These are phyloP conservation scores for Citrullus colocynthis DNA, from an alignment of 306 rosid species.

Conservation along the genomic window DNA sequence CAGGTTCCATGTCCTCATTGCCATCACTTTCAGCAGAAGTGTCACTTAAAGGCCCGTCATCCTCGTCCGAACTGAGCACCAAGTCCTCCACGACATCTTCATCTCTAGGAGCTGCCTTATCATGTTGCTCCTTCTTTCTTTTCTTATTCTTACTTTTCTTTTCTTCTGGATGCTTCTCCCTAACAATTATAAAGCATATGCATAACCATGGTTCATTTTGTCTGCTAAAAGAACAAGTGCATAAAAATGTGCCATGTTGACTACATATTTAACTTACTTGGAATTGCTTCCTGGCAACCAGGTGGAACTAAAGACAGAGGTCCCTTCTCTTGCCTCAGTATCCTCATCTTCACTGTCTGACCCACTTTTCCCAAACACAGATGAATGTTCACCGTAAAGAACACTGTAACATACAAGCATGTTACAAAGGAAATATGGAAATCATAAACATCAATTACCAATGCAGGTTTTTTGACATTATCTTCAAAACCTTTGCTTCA, in stretches of 20 bases:
- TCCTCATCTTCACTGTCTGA: constrained; percentile 45
- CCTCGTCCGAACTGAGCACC: constrained; percentile 86
- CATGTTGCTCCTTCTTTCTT: constrained; percentile 23
- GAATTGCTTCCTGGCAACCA: constrained; percentile 78
- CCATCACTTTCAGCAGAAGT: constrained; percentile 25
- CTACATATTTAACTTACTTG: constrained; percentile 22
- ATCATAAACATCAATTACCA: background rate
- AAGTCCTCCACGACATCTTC: constrained; percentile 84
- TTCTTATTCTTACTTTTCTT: constrained; percentile 34
- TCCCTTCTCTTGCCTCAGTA: constrained; percentile 34
- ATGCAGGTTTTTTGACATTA: background rate
- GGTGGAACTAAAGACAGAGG: constrained; percentile 54
- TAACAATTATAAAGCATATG: constrained; percentile 10
- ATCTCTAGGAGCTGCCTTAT: constrained; percentile 39
- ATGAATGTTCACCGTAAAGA: constrained; percentile 59
- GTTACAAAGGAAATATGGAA: background rate
- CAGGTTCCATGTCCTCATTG: constrained; percentile 9
- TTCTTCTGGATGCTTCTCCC: constrained; percentile 35
- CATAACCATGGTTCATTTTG: background rate
- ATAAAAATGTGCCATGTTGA: background rate
- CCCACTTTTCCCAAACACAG: constrained; percentile 39
- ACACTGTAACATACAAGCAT: constrained; percentile 35
- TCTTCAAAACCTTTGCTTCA: background rate
- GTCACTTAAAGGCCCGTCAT: constrained; percentile 17
- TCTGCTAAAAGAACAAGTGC: background rate